Percentiles rank a stretch among this genome's conserved stretches.
These are phyloP conservation scores for Candida vartiovaarae DNA, from an alignment of 805 yeast genomes.

Conservation along the genomic window DNA sequence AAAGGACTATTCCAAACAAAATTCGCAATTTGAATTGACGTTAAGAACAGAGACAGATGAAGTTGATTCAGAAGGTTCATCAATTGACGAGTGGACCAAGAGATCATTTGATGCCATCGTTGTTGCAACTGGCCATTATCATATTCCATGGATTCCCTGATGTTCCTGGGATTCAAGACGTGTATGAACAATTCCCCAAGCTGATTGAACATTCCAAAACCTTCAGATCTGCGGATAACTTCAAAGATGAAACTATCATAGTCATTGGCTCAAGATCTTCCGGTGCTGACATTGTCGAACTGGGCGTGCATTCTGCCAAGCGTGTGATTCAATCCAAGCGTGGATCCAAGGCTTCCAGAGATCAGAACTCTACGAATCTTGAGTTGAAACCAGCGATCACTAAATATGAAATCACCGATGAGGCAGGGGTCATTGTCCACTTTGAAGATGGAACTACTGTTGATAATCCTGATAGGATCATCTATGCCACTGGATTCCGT, in stretches of 20 bases:
- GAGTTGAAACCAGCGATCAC: constrained; percentile 31
- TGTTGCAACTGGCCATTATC: constrained; percentile 50
- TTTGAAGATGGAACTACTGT: constrained; percentile 40
- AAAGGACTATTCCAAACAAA: constrained; percentile 11
- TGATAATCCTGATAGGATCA: constrained; percentile 40
- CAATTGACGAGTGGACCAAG: constrained; percentile 31
- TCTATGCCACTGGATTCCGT: constrained; percentile 70
- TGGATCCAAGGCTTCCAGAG: constrained; percentile 30
- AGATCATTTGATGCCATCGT: constrained; percentile 35
- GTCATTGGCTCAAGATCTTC: constrained; percentile 64
- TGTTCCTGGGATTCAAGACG: constrained; percentile 37
- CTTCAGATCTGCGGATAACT: constrained; percentile 18
- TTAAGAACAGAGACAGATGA: constrained; percentile 23
- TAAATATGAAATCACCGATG: constrained; percentile 26
- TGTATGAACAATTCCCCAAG: constrained; percentile 8
- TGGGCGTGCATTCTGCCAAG: constrained; percentile 8
- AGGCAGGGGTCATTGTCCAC: constrained; percentile 20
- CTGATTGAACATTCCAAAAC: constrained; percentile 26
- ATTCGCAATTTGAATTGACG: constrained; percentile 25
- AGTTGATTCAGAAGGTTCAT: constrained; percentile 14
- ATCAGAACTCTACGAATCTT: constrained; percentile 23
- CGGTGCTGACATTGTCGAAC: constrained; percentile 48
- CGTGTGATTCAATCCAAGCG: constrained; percentile 28
- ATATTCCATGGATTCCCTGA: constrained; percentile 48
- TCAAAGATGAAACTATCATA: constrained; percentile 31